A percentile compares a stretch with the other conserved stretches of the same genome.
These are phyloP conservation scores for Aspergillus sp. DNA, from an alignment of 2,329 filamentous ascomycete species.

Conservation along the genomic window DNA sequence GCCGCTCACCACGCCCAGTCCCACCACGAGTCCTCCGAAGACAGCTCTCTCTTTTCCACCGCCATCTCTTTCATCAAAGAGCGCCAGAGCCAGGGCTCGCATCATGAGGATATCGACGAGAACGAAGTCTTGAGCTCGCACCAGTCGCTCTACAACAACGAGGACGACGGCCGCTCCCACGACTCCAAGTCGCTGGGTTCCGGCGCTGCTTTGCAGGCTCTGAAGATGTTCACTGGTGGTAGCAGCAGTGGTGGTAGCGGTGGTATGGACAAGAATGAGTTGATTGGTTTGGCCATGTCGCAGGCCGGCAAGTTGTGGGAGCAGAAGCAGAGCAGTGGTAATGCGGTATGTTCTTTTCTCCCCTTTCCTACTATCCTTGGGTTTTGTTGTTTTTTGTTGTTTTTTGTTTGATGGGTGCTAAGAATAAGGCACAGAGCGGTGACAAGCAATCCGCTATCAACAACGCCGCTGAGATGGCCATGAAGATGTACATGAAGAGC, in stretches of 20 bases:
- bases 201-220: slow-evolving; percentile 52
- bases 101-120: slow-evolving; percentile 54
- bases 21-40: slow-evolving; percentile 46
- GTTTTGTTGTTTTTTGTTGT: neutral
- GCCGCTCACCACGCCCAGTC: slow-evolving; percentile 53
- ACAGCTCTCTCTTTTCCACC: slow-evolving; percentile 52
- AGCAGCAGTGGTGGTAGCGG: slow-evolving; percentile 27
- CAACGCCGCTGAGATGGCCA: slow-evolving; percentile 75
- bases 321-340: slow-evolving; percentile 52
- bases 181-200: slow-evolving; percentile 37
- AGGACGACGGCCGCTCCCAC: slow-evolving; percentile 38
- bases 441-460: slow-evolving; percentile 78
- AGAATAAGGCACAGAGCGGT: slow-evolving; percentile 37
- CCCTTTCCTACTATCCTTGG: neutral
- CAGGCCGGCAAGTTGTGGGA: slow-evolving; percentile 77
- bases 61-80: slow-evolving; percentile 50
- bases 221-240: slow-evolving; percentile 68
- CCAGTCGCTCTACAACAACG: slow-evolving; percentile 64
- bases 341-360: slow-evolving; percentile 40
- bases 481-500: slow-evolving; percentile 88
- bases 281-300: slow-evolving; percentile 81
- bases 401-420: slow-evolving; percentile 3
- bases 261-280: slow-evolving; percentile 65
- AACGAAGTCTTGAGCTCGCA: slow-evolving; percentile 68
- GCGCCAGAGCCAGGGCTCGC: slow-evolving; percentile 45